phyloP scores from a whole-genome alignment of 441 rosid species.

The Gossypium trilobum region DNA sequence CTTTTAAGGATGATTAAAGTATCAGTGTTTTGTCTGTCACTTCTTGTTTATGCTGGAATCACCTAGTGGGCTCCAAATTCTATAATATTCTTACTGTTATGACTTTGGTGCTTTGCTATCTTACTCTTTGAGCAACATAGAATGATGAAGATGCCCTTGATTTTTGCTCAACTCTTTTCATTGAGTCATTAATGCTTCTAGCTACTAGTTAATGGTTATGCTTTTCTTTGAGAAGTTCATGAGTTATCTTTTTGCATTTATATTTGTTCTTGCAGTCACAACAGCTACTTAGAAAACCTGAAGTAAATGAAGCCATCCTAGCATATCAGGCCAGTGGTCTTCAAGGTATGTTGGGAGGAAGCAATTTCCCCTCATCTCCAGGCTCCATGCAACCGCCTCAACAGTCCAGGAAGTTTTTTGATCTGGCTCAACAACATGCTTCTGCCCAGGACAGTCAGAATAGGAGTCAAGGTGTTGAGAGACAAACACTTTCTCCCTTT shows the following conservation, averaged over 20 bases:
- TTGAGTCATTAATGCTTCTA: no score
- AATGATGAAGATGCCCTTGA: not conserved
- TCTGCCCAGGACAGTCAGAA: slow-evolving; percentile 57
- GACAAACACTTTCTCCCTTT: slow-evolving; percentile 60
- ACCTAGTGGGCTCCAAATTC: not conserved
- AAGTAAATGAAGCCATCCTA: slow-evolving; percentile 63
- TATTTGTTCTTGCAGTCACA: slow-evolving; percentile 39
- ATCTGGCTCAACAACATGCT: slow-evolving; percentile 56
- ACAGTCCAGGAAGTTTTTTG: slow-evolving; percentile 73
- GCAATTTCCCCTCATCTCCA: slow-evolving; percentile 51
- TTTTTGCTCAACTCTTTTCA: not conserved
- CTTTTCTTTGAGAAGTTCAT: not conserved
- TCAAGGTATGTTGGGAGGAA: slow-evolving; percentile 69
- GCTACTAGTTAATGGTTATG: not conserved
- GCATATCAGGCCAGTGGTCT: slow-evolving; percentile 70
- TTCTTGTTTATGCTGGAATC: not conserved
- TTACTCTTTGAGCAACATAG: not conserved
- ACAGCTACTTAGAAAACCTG: slow-evolving; percentile 61
- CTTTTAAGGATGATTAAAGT: not conserved
- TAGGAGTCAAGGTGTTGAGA: slow-evolving; percentile 61
- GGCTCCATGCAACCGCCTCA: slow-evolving; percentile 77
- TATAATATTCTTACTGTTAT: not conserved
- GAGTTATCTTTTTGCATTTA: not conserved
- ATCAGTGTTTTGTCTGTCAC: not conserved
- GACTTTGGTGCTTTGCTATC: not conserved